Percentiles rank a stretch among this genome's conserved stretches.
Evolutionary conservation across 2,329 filamentous ascomycete genomes (phyloP).

Genomic region (Camillea tinctor): DNA sequence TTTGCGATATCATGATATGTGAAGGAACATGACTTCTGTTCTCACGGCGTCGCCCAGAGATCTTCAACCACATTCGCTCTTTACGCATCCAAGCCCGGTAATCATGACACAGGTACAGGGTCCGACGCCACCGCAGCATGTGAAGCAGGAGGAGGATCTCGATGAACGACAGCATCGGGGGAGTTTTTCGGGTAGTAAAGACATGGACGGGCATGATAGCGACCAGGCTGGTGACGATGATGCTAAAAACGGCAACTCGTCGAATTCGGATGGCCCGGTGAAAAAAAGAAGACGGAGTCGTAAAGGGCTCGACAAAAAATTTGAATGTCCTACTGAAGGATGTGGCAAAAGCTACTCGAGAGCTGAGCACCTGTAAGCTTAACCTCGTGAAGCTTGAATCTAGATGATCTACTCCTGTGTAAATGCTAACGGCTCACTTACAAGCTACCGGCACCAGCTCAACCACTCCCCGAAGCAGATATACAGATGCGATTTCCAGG

Average conservation of each 20-base stretch:
- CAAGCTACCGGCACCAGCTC: conserved; percentile 81
- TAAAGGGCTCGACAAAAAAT: conserved; percentile 77
- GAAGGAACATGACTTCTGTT: conserved; percentile 43
- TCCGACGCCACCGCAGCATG: conserved; percentile 38
- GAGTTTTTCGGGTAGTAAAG: conserved; percentile 43
- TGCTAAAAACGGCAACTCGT: conserved; percentile 46
- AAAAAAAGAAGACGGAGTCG: conserved; percentile 69
- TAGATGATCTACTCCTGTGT: background rate
- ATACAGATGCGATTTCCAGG: conserved; percentile 88
- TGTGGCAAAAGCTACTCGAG: conserved; percentile 97
- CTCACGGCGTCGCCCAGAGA: conserved; percentile 39
- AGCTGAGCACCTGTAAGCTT: conserved; percentile 83
- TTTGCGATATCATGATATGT: conserved; percentile 24
- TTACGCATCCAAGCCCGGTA: conserved; percentile 37
- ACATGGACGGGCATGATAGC: conserved; percentile 39
- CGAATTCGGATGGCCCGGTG: conserved; percentile 52
- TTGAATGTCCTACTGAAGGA: conserved; percentile 78
- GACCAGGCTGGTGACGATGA: conserved; percentile 41
- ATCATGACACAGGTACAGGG: conserved; percentile 45
- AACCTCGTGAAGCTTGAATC: background rate
- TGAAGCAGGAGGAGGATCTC: conserved; percentile 42
- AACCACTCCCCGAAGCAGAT: conserved; percentile 97
- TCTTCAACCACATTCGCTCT: conserved; percentile 38
- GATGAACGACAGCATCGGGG: conserved; percentile 40
- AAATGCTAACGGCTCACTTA: conserved; percentile 23